Percentiles rank a stretch among this genome's conserved stretches.
phyloP scores from a whole-genome alignment of 2,329 filamentous ascomycete species.

The Aphanocladium album region DNA sequence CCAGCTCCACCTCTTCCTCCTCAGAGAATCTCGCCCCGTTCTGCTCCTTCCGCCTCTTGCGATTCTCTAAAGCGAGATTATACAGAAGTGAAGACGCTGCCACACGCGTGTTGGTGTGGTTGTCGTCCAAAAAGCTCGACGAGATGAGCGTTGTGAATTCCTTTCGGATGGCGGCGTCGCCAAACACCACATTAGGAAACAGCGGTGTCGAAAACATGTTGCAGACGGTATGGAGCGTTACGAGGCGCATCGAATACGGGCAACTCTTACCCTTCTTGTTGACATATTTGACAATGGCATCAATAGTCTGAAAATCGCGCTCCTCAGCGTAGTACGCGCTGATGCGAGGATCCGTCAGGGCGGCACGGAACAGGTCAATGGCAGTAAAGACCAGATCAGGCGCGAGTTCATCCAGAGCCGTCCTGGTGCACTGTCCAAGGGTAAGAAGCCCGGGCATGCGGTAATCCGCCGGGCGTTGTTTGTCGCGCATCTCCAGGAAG shows the following conservation, averaged over 20 bases:
- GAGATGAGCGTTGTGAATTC: slow-evolving; percentile 66
- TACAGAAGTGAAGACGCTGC: slow-evolving; percentile 79
- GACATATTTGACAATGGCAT: slow-evolving; percentile 56
- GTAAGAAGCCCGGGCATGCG: slow-evolving; percentile 64
- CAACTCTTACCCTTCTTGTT: slow-evolving; percentile 48
- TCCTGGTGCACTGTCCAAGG: slow-evolving; percentile 58
- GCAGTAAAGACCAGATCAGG: slow-evolving; percentile 68
- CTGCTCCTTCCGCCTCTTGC: slow-evolving; percentile 56
- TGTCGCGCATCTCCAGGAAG: slow-evolving; percentile 63
- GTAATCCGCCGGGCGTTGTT: slow-evolving; percentile 49
- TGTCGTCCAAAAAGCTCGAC: slow-evolving; percentile 71
- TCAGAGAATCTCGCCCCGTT: slow-evolving; percentile 57
- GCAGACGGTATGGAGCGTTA: slow-evolving; percentile 76
- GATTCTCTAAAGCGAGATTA: slow-evolving; percentile 71
- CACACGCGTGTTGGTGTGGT: slow-evolving; percentile 68
- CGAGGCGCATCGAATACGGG: slow-evolving; percentile 78
- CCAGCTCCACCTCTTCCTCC: slow-evolving; percentile 72
- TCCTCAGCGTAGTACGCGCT: slow-evolving; percentile 83
- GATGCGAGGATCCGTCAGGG: slow-evolving; percentile 71
- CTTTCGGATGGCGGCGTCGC: slow-evolving; percentile 44
- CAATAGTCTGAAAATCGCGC: slow-evolving; percentile 55
- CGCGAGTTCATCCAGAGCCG: slow-evolving; percentile 51
- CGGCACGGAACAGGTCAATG: slow-evolving; percentile 77
- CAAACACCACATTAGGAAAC: slow-evolving; percentile 60
- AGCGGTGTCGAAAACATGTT: slow-evolving; percentile 77